Conservation (phyloP, 345 rosid species). For the Hypericum androsaemum region DNA sequence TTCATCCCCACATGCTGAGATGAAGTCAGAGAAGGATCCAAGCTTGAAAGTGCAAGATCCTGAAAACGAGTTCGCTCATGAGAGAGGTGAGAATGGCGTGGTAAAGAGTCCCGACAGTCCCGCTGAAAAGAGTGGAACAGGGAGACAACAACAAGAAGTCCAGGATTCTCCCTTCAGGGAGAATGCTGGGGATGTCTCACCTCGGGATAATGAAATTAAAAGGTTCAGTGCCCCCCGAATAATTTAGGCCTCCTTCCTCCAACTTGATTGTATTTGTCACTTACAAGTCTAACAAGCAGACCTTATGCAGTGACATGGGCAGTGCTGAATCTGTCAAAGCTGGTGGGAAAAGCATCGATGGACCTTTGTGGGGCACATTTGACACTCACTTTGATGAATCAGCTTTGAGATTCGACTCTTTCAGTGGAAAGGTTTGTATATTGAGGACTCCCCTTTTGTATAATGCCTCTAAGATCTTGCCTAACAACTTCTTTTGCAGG, state of each 20-base stretch:
- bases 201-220: slow-evolving; percentile 33
- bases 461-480: neutral
- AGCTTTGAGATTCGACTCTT: slow-evolving; percentile 51
- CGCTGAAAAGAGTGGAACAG: slow-evolving; percentile 29
- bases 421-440: slow-evolving; percentile 38
- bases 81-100: slow-evolving; percentile 32
- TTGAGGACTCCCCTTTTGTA: neutral
- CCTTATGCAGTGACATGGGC: slow-evolving; percentile 49
- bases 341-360: slow-evolving; percentile 52
- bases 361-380: slow-evolving; percentile 51
- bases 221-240: slow-evolving; percentile 19
- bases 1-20: slow-evolving; percentile 33
- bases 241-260: too few species aligned
- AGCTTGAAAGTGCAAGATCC: slow-evolving; percentile 31
- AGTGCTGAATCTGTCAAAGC: slow-evolving; percentile 44
- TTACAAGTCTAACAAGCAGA: neutral
- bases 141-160: slow-evolving; percentile 34
- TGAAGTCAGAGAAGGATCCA: slow-evolving; percentile 33
- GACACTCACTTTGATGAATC: slow-evolving; percentile 65
- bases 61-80: slow-evolving; percentile 47
- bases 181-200: slow-evolving; percentile 40
- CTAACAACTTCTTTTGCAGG: slow-evolving; percentile 33
- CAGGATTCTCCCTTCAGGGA: slow-evolving; percentile 35
- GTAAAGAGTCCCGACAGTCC: slow-evolving; percentile 36
- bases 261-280: too few species aligned